Evolutionary conservation across 148 eudicot genomes (phyloP).

Genomic region (Rhododendron vialii): DNA sequence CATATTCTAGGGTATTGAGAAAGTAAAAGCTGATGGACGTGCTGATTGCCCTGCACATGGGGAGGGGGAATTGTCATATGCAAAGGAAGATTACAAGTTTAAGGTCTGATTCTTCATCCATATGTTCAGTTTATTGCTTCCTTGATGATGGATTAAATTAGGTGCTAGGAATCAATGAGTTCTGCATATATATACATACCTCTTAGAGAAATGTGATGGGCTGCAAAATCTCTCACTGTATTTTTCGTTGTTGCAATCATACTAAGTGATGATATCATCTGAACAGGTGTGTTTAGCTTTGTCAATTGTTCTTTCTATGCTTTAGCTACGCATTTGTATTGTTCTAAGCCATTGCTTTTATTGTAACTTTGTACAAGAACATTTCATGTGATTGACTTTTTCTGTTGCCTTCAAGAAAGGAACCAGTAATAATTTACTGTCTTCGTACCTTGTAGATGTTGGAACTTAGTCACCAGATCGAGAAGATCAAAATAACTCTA

Average conservation of each 20-base stretch:
- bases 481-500: slow-evolving; percentile 46
- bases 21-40: slow-evolving; percentile 21
- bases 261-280: not conserved
- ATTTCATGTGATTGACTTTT: not conserved
- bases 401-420: not conserved
- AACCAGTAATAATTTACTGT: not conserved
- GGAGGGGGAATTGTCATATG: slow-evolving; percentile 17
- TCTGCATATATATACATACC: not conserved
- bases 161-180: not conserved
- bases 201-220: not conserved
- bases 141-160: not conserved
- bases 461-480: slow-evolving; percentile 58
- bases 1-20: not conserved
- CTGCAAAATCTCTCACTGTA: not conserved
- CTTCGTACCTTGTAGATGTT: slow-evolving; percentile 37
- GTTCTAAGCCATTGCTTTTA: not conserved
- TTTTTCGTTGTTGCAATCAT: not conserved
- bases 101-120: slow-evolving; percentile 37
- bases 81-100: slow-evolving; percentile 29
- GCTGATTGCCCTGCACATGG: slow-evolving; percentile 10
- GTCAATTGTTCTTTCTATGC: not conserved
- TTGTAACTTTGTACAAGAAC: not conserved
- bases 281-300: not conserved
- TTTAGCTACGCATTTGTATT: not conserved
- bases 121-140: slow-evolving; percentile 4